Conservation (phyloP, 2,329 filamentous ascomycete species). For the Dryadomyces sulphureus region DNA sequence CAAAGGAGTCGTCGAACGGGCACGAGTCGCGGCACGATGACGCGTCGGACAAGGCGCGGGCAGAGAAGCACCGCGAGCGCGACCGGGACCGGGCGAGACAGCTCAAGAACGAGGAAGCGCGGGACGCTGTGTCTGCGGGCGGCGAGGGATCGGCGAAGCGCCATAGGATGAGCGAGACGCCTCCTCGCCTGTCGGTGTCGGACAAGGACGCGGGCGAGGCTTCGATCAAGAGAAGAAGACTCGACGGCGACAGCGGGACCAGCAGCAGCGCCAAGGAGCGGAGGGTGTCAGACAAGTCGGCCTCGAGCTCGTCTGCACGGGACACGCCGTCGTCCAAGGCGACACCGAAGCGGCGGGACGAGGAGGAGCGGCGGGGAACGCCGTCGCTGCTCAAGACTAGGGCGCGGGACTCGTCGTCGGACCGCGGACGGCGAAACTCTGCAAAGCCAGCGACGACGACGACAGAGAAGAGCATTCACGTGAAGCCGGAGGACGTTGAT, state of each 20-base stretch:
- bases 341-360: constrained; percentile 25
- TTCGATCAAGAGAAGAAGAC: constrained; percentile 39
- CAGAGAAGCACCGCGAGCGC: constrained; percentile 43
- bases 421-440: constrained; percentile 26
- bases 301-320: neutral
- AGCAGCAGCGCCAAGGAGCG: constrained; percentile 25
- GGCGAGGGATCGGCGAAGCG: constrained; percentile 41
- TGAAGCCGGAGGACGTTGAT: constrained; percentile 42
- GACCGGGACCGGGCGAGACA: constrained; percentile 47
- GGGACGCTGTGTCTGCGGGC: constrained; percentile 34
- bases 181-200: constrained; percentile 33
- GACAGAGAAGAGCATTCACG: constrained; percentile 36
- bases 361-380: constrained; percentile 22
- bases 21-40: constrained; percentile 36
- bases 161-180: constrained; percentile 43
- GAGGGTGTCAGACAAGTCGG: constrained; percentile 25
- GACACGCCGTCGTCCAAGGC: constrained; percentile 19
- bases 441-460: constrained; percentile 21
- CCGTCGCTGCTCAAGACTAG: constrained; percentile 19
- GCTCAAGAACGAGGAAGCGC: constrained; percentile 45
- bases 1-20: constrained; percentile 38
- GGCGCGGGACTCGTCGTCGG: constrained; percentile 19
- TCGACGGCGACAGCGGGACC: constrained; percentile 31
- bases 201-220: constrained; percentile 38
- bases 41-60: constrained; percentile 29